phyloP scores from a whole-genome alignment of 202 grass and related monocot species.

The Digitaria exilis region DNA sequence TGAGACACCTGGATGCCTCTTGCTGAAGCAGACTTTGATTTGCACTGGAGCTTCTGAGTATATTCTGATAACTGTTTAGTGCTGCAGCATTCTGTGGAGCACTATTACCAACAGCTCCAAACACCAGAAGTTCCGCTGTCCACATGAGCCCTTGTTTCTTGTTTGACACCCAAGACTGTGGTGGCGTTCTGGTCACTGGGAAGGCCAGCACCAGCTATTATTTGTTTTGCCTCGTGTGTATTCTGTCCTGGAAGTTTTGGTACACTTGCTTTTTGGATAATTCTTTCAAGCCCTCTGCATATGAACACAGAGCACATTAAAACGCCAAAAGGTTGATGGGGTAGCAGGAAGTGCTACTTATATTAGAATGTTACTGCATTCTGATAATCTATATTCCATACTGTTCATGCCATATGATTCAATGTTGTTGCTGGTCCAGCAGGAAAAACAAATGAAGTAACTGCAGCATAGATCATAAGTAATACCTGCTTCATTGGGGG shows the following conservation, averaged over 20 bases:
- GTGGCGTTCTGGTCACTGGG: constrained; percentile 51
- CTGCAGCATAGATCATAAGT: neutral
- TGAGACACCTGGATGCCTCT: constrained; percentile 61
- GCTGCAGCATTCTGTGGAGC: constrained; percentile 49
- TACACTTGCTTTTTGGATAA: constrained; percentile 53
- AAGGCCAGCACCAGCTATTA: constrained; percentile 38
- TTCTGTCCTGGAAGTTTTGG: constrained; percentile 53
- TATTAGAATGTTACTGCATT: constrained; percentile 6
- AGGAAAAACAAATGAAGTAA: constrained; percentile 21
- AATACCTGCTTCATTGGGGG: neutral
- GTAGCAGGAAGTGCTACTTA: constrained; percentile 11
- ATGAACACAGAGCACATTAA: constrained; percentile 39
- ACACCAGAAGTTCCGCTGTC: constrained; percentile 25
- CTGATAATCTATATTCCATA: neutral
- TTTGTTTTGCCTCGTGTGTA: constrained; percentile 57
- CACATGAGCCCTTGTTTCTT: constrained; percentile 51
- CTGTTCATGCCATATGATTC: neutral
- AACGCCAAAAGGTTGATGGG: neutral
- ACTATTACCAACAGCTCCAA: constrained; percentile 39
- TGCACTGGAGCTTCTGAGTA: constrained; percentile 57
- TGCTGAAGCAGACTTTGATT: constrained; percentile 62
- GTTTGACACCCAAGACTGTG: constrained; percentile 50
- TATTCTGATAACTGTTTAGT: constrained; percentile 69
- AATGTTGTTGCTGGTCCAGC: constrained; percentile 14
- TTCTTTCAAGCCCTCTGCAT: constrained; percentile 86